These are phyloP conservation scores for Thielaviopsis euricoi DNA, from an alignment of 2,329 filamentous ascomycete genomes.

Conservation along the genomic window DNA sequence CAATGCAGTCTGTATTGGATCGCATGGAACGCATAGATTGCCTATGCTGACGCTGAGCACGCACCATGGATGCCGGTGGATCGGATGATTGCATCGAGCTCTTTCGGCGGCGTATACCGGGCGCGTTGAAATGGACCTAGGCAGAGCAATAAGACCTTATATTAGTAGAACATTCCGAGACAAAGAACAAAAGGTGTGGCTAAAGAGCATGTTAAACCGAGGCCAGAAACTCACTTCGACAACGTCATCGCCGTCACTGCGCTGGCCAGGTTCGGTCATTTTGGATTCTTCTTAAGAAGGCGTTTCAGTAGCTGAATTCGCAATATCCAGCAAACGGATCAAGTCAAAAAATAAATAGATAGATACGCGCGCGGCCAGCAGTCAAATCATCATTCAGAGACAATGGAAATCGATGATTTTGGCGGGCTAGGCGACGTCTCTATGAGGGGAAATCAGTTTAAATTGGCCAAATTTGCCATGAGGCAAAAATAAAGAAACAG, in stretches of 20 bases:
- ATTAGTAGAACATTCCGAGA: too few relatives aligned
- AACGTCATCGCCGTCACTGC: conserved; percentile 7
- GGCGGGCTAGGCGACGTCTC: not conserved
- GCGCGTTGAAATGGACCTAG: conserved; percentile 45
- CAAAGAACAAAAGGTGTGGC: too few relatives aligned
- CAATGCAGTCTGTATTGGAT: conserved; percentile 39
- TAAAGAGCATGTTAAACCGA: not conserved
- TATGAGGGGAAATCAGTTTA: not conserved
- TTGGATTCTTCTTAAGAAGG: not conserved
- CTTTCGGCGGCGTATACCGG: conserved; percentile 46
- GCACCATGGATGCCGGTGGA: not conserved
- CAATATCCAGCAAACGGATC: not conserved
- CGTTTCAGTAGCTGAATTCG: not conserved
- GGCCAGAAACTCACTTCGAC: conserved; percentile 6
- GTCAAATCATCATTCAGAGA: not conserved
- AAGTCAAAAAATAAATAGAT: not conserved
- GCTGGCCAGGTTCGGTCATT: not conserved
- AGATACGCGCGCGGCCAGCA: not conserved
- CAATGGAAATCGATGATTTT: not conserved
- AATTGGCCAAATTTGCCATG: too few relatives aligned
- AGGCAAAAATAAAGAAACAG: not conserved
- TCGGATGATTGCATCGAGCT: conserved; percentile 45
- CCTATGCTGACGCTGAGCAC: conserved; percentile 2
- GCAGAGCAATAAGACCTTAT: too few relatives aligned
- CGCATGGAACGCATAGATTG: conserved; percentile 15